These are phyloP conservation scores for Colletotrichum cuscutae DNA, from an alignment of 2,329 filamentous ascomycete genomes.

Conservation along the genomic window DNA sequence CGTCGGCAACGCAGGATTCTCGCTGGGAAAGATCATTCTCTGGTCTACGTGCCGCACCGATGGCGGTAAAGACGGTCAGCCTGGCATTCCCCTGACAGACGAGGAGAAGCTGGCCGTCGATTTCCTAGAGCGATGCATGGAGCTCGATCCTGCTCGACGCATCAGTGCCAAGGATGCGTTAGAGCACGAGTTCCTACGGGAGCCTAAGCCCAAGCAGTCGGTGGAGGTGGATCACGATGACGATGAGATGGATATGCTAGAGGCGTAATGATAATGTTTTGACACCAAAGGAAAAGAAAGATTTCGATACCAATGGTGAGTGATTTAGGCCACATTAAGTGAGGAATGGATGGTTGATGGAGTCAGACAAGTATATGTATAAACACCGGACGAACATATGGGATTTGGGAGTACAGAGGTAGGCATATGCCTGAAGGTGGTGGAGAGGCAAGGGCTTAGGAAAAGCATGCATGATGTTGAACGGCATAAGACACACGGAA, in stretches of 20 bases:
- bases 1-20: constrained; percentile 85
- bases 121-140: constrained; percentile 78
- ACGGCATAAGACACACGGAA: background rate
- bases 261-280: constrained; percentile 30
- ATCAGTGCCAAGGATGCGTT: constrained; percentile 82
- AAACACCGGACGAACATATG: background rate
- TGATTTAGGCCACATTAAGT: background rate
- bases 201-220: constrained; percentile 44
- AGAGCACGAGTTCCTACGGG: constrained; percentile 73
- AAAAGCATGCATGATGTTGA: background rate
- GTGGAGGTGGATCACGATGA: constrained; percentile 49
- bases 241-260: constrained; percentile 65
- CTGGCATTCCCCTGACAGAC: constrained; percentile 62
- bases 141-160: constrained; percentile 78
- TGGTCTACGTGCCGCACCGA: constrained; percentile 89
- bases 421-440: no score
- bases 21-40: constrained; percentile 90
- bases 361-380: background rate
- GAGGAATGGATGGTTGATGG: background rate
- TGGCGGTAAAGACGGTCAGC: constrained; percentile 58
- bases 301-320: background rate
- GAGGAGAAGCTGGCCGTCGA: constrained; percentile 79
- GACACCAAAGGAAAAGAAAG: background rate
- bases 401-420: background rate
- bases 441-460: background rate